Percentiles rank a stretch among this genome's conserved stretches.
These are phyloP conservation scores for Lachancea dasiensis DNA, from an alignment of 805 yeast genomes.

Conservation along the genomic window DNA sequence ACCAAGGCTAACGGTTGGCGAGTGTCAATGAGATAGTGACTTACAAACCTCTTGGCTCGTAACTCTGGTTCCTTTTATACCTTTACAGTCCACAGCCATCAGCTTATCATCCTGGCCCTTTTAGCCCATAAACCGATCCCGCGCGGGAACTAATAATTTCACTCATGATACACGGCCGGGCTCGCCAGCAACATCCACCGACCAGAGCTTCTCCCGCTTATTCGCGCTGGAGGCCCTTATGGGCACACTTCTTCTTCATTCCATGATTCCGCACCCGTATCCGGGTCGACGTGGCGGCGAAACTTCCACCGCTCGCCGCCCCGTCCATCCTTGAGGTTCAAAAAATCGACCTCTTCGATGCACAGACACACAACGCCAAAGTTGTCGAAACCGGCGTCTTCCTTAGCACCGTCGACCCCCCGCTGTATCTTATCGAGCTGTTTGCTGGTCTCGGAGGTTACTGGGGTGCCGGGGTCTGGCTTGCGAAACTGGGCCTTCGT, in stretches of 20 bases:
- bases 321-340: constrained; percentile 48
- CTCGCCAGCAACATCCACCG: too few species aligned
- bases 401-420: constrained; percentile 77
- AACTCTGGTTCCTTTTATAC: too few species aligned
- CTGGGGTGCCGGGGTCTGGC: constrained; percentile 62
- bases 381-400: constrained; percentile 55
- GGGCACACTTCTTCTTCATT: constrained; percentile 76
- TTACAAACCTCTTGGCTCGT: too few species aligned
- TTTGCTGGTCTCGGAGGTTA: constrained; percentile 50
- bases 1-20: too few species aligned
- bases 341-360: constrained; percentile 63
- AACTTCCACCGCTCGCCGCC: constrained; percentile 29
- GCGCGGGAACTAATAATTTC: too few species aligned
- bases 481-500: constrained; percentile 63
- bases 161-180: too few species aligned
- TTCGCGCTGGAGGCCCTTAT: constrained; percentile 20
- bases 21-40: too few species aligned
- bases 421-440: constrained; percentile 64
- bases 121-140: too few species aligned
- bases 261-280: constrained; percentile 58
- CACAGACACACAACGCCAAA: constrained; percentile 66
- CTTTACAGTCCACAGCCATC: too few species aligned
- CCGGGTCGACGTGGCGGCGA: constrained; percentile 33
- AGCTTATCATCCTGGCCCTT: too few species aligned
- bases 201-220: too few species aligned